Conservation (phyloP, 2,329 filamentous ascomycete genomes). For the Exophiala bonariae region DNA sequence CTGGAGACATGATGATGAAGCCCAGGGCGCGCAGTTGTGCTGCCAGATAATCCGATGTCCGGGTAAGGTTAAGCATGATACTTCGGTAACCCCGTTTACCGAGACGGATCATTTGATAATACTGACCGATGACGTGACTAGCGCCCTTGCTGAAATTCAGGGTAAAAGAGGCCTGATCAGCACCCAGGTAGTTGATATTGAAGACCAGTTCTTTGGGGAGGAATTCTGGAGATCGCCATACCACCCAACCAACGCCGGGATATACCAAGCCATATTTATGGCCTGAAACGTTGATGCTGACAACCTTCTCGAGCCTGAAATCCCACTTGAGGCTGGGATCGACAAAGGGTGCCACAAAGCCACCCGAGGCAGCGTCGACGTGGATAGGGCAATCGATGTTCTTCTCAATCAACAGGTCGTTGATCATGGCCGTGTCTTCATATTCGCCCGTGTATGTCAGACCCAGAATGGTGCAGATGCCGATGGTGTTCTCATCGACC, state of each 20-base stretch:
- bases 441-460: conserved; percentile 96
- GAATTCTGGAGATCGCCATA: conserved; percentile 82
- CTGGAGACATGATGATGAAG: conserved; percentile 86
- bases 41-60: conserved; percentile 84
- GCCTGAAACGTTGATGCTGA: conserved; percentile 91
- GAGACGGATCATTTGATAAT: conserved; percentile 94
- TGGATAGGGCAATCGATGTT: conserved; percentile 83
- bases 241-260: conserved; percentile 89
- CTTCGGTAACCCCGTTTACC: conserved; percentile 88
- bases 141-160: conserved; percentile 97
- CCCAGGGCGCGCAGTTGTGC: conserved; percentile 70
- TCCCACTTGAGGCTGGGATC: conserved; percentile 85
- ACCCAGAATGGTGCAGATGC: conserved; percentile 87
- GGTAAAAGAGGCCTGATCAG: conserved; percentile 92
- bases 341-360: conserved; percentile 91
- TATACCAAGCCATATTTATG: conserved; percentile 84
- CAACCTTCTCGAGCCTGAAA: conserved; percentile 83
- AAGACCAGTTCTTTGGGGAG: conserved; percentile 91
- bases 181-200: conserved; percentile 98
- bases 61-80: conserved; percentile 93
- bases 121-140: conserved; percentile 92
- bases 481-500: conserved; percentile 74
- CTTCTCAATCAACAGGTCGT: conserved; percentile 76
- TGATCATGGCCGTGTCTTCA: conserved; percentile 89
- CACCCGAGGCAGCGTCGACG: conserved; percentile 88